Conservation (phyloP, 345 rosid species). For the Cardiospermum halicacabum region DNA sequence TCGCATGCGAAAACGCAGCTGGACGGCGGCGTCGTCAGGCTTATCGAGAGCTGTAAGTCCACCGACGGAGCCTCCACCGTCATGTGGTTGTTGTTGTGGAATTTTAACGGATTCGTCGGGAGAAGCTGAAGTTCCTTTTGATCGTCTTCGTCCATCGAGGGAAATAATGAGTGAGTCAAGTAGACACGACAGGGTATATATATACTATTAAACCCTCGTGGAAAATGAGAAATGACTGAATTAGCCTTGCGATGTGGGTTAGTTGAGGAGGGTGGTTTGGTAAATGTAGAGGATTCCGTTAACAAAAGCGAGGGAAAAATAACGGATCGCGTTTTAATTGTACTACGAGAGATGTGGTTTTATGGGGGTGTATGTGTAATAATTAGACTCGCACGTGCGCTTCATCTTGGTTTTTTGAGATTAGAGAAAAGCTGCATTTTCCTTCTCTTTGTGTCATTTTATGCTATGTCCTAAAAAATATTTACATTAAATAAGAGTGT, state of each 20-base stretch:
- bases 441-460: background rate
- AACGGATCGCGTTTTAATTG: conserved; percentile 77
- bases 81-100: conserved; percentile 7
- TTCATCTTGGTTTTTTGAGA: conserved; percentile 13
- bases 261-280: conserved; percentile 20
- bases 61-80: conserved; percentile 47
- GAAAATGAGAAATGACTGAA: conserved; percentile 27
- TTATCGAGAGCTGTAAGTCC: conserved; percentile 87
- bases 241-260: background rate
- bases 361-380: conserved; percentile 36
- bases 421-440: background rate
- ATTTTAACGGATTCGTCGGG: too few species aligned
- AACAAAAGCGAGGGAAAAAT: conserved; percentile 29
- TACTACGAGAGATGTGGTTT: conserved; percentile 20
- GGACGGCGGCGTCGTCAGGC: conserved; percentile 42
- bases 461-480: too few species aligned
- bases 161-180: conserved; percentile 11
- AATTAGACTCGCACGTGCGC: conserved; percentile 63
- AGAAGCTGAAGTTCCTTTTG: conserved; percentile 80
- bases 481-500: too few species aligned
- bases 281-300: conserved; percentile 35
- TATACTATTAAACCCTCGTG: conserved; percentile 40
- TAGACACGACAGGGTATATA: conserved; percentile 22
- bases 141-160: conserved; percentile 49
- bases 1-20: conserved; percentile 25